Conservation (phyloP, 257 asterid species). For the Nicotiana attenuata region DNA sequence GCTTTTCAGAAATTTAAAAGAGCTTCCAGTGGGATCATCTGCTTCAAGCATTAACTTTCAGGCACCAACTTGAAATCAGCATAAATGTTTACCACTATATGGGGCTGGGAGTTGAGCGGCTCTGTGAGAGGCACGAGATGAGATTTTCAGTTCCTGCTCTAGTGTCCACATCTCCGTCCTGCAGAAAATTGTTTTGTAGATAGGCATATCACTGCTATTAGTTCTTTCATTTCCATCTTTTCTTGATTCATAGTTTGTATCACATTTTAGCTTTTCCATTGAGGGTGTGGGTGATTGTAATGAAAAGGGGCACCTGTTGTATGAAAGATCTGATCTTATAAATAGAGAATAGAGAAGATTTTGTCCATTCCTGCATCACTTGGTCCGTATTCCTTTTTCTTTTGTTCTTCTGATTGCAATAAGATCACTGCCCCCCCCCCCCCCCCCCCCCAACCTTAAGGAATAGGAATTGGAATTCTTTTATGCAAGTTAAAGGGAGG, state of each 20-base stretch:
- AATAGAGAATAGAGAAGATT: not conserved
- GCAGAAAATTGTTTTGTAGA: slow-evolving; percentile 18
- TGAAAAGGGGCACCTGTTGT: slow-evolving; percentile 5
- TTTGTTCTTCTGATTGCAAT: not conserved
- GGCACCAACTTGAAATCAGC: slow-evolving; percentile 1
- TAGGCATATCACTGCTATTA: slow-evolving; percentile 8
- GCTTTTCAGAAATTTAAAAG: not conserved
- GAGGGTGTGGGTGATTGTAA: not conserved
- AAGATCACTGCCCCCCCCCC: too few relatives aligned
- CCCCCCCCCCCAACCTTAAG: not conserved
- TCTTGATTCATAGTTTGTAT: slow-evolving; percentile 10
- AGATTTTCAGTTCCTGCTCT: not conserved
- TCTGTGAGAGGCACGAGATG: not conserved
- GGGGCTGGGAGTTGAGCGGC: not conserved
- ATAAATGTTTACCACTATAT: not conserved
- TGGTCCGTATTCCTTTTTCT: not conserved
- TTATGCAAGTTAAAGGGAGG: not conserved
- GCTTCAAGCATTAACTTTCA: not conserved
- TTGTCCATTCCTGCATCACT: not conserved
- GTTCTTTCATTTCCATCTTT: not conserved
- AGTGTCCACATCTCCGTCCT: not conserved
- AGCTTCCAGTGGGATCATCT: not conserved
- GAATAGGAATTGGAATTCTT: not conserved
- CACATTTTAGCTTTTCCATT: not conserved
- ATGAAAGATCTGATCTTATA: slow-evolving; percentile 1